Conservation (phyloP, 2,329 filamentous ascomycete species). For the Zasmidium angulare region DNA sequence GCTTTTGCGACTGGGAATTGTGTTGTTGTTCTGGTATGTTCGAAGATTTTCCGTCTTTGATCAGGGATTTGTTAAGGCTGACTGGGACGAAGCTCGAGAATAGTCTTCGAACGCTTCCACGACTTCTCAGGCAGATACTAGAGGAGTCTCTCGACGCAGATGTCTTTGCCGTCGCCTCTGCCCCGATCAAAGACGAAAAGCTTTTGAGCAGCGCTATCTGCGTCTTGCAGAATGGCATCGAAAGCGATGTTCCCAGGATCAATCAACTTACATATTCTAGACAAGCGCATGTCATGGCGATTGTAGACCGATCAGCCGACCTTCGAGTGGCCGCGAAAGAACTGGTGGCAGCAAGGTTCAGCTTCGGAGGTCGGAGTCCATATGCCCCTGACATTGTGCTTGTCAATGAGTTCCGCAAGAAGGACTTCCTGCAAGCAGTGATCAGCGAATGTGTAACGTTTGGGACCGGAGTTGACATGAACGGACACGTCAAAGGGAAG, state of each 20-base stretch:
- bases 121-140: slow-evolving; percentile 41
- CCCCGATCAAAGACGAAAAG: slow-evolving; percentile 30
- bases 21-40: slow-evolving; percentile 48
- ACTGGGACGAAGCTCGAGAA: slow-evolving; percentile 39
- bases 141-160: slow-evolving; percentile 47
- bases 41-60: too few relatives aligned
- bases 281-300: slow-evolving; percentile 46
- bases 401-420: slow-evolving; percentile 63
- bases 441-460: slow-evolving; percentile 40
- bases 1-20: slow-evolving; percentile 55
- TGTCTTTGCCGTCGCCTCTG: slow-evolving; percentile 47
- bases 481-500: slow-evolving; percentile 6
- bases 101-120: slow-evolving; percentile 38
- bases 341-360: slow-evolving; percentile 55
- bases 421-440: slow-evolving; percentile 54
- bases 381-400: slow-evolving; percentile 64
- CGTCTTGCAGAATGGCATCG: slow-evolving; percentile 36
- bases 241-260: slow-evolving; percentile 11
- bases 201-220: slow-evolving; percentile 30
- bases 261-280: slow-evolving; percentile 39
- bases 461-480: slow-evolving; percentile 15
- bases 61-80: too few relatives aligned
- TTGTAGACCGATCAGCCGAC: slow-evolving; percentile 63
- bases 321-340: slow-evolving; percentile 53
- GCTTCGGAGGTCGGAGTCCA: slow-evolving; percentile 56